Evolutionary conservation across 208 protist species (phyloP).

Genomic region (Porcisia hertigi): DNA sequence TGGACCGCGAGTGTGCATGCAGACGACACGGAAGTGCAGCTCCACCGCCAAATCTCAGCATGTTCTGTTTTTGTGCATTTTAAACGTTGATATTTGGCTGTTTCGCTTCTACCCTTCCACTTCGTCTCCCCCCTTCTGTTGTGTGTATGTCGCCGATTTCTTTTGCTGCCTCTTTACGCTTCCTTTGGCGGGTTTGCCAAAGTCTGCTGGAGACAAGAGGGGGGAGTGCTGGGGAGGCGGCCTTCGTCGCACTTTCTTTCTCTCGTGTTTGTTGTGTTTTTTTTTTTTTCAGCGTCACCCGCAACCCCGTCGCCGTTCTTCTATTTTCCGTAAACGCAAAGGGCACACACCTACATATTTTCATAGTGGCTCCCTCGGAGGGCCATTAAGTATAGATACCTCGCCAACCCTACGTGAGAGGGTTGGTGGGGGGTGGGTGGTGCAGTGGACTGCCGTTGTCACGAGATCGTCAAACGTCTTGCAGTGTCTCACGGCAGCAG

Average conservation of each 20-base stretch:
- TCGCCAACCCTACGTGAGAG: not conserved
- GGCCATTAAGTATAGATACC: not conserved
- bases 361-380: not conserved
- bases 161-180: not conserved
- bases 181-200: too few relatives aligned
- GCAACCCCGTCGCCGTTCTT: not conserved
- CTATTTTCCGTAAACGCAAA: not conserved
- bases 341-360: not conserved
- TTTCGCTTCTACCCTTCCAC: not conserved
- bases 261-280: too few relatives aligned
- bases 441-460: not conserved
- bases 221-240: too few relatives aligned
- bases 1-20: not conserved
- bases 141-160: not conserved
- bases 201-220: too few relatives aligned
- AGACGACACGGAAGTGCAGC: not conserved
- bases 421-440: not conserved
- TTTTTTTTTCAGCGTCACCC: not conserved
- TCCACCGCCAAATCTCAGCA: too few relatives aligned
- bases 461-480: not conserved
- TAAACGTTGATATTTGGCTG: not conserved
- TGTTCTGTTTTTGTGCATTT: not conserved
- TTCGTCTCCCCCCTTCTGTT: not conserved
- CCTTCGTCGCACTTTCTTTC: too few relatives aligned
- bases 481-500: not conserved